Evolutionary conservation across 768 basidiomycete species (phyloP).

Genomic region (Omphalotus guepiniiformis): DNA sequence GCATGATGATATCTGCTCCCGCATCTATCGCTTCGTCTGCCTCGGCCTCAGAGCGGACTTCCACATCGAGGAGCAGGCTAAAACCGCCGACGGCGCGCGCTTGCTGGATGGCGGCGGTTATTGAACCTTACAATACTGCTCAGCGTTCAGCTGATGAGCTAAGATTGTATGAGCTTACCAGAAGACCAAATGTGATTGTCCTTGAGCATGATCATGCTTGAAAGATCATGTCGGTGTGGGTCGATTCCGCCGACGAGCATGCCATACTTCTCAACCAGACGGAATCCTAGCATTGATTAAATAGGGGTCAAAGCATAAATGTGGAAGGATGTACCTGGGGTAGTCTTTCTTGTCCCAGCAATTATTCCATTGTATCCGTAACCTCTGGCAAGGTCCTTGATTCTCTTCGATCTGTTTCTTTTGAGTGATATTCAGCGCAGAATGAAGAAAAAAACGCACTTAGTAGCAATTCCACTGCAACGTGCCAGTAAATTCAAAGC

Average conservation of each 20-base stretch:
- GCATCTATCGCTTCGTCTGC: conserved; percentile 97
- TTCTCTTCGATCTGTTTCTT: conserved; percentile 74
- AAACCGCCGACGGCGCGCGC: conserved; percentile 93
- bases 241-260: conserved; percentile 99
- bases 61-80: conserved; percentile 87
- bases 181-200: conserved; percentile 99
- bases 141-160: conserved; percentile 6
- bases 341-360: conserved; percentile 96
- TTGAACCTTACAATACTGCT: conserved; percentile 58
- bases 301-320: background rate
- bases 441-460: conserved; percentile 43
- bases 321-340: conserved; percentile 54
- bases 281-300: conserved; percentile 56
- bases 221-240: conserved; percentile 92
- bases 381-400: conserved; percentile 72
- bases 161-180: conserved; percentile 41
- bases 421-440: background rate
- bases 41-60: conserved; percentile 83
- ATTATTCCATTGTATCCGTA: conserved; percentile 85
- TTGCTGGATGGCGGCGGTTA: conserved; percentile 79
- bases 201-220: conserved; percentile 99
- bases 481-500: conserved; percentile 91
- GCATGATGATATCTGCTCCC: conserved; percentile 93
- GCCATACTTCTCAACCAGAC: conserved; percentile 96
- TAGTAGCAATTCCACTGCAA: conserved; percentile 95